Evolutionary conservation across 805 yeast genomes (phyloP), one percentile per base, ranked within the genome.

Genomic region (Suhomyces kilbournensis): DNA sequence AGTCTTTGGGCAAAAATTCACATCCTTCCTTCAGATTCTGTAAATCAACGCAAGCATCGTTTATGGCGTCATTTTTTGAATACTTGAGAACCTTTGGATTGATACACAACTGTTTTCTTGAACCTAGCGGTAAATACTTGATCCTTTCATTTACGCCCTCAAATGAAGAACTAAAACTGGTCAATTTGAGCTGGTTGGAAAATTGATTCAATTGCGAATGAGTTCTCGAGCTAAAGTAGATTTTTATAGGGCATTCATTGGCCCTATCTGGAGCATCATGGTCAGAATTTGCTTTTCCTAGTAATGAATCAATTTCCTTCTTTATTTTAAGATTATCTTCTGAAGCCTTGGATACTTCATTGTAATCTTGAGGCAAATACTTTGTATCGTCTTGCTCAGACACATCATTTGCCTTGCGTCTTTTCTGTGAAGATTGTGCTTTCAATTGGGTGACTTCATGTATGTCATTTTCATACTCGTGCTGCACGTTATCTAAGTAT

Each of bases 201-300:
- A 92, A 88, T 63, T 92, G 98, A 35, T 76, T 75, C 44, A 92
- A 71, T 64, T 92, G 98, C 0, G 97, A 89, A 62, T 92, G 97
- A 0, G 98, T 92, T 67, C 98, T 74, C 2, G 97, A 90, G 0
- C 96, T 78, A 63, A 84, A 91, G 58, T 70, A 81, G 1, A 92
- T 81, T 58, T 84, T 60, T 3, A 55, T 53, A 0, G 81, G 74
- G 39, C 72, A 67, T 46, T 66, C 58, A 52, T 55, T 66, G 44
- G 56, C 60, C 39, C 54, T 47, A 34, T 57, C 59, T 42, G 59
- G 65, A 14, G n/a, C 26, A 20, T 30, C 40, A 15, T 46, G 35
- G 10, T 45, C 40, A 4, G 50, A 30, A n/a, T 53, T 53, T 0
- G 82, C 69, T 54, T 78, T 76, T 5, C 69, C 66, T 45, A 86